A percentile compares a stretch with the other conserved stretches of the same genome.
Evolutionary conservation across 441 rosid genomes (phyloP).

Genomic region (Bruguiera hainesii): DNA sequence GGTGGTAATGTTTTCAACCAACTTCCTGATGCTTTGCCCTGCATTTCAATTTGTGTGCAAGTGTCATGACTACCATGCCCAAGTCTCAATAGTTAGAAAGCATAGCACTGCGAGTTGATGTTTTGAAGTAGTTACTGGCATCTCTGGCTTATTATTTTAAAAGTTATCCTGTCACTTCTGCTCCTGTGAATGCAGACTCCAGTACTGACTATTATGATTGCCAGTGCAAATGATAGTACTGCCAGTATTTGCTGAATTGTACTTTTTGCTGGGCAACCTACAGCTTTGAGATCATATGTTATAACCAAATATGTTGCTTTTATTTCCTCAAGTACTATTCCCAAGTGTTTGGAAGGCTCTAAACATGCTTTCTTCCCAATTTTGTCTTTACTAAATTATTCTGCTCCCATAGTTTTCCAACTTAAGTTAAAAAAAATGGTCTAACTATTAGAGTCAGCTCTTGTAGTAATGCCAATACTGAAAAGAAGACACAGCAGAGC

Average conservation of each 20-base stretch:
- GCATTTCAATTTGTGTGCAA: background rate
- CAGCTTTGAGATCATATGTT: background rate
- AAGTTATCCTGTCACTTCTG: background rate
- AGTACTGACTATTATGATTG: no score
- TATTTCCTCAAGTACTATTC: background rate
- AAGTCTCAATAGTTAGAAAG: background rate
- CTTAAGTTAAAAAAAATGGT: background rate
- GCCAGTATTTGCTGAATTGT: no score
- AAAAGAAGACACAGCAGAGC: background rate
- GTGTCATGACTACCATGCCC: background rate
- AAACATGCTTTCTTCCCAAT: background rate
- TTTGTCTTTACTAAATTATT: background rate
- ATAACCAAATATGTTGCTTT: background rate
- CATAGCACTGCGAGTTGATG: background rate
- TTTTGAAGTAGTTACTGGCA: background rate
- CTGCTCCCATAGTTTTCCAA: no score
- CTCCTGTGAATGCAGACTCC: conserved; percentile 1
- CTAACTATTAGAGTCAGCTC: background rate
- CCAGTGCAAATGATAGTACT: no score
- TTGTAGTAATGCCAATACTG: background rate
- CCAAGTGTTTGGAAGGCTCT: background rate
- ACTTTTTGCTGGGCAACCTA: no score
- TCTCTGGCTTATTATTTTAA: background rate
- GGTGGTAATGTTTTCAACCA: background rate
- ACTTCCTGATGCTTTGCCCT: background rate